Evolutionary conservation across 371 early-diverging fungal genomes (phyloP).

Genomic region (Mortierella sp.): DNA sequence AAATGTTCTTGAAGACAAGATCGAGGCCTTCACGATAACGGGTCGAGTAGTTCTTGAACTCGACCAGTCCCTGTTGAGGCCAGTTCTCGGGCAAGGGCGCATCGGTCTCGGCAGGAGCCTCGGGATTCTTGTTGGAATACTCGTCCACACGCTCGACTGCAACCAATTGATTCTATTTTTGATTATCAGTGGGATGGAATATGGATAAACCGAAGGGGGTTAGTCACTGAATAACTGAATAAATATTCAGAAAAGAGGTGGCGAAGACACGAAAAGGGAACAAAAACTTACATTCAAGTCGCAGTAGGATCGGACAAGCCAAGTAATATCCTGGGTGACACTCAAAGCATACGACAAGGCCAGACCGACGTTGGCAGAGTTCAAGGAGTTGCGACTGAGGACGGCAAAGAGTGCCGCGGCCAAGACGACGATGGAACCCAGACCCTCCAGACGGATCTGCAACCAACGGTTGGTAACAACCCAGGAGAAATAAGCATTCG

Average conservation of each 20-base stretch:
- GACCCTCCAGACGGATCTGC: conserved; percentile 53
- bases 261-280: background rate
- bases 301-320: conserved; percentile 56
- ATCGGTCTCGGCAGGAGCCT: conserved; percentile 59
- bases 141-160: conserved; percentile 76
- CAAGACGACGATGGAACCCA: conserved; percentile 43
- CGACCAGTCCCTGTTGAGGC: conserved; percentile 79
- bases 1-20: conserved; percentile 73
- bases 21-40: conserved; percentile 83
- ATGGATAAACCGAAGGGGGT: too few species aligned
- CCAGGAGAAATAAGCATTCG: conserved; percentile 51
- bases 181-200: too few species aligned
- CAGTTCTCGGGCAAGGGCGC: conserved; percentile 58
- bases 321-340: conserved; percentile 63
- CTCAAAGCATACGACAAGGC: conserved; percentile 69
- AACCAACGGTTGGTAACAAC: conserved; percentile 49
- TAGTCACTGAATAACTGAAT: too few species aligned
- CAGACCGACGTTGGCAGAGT: conserved; percentile 64
- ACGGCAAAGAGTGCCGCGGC: conserved; percentile 60
- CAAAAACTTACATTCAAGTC: conserved; percentile 50
- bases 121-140: conserved; percentile 70
- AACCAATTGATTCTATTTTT: conserved; percentile 56
- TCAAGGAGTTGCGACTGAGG: conserved; percentile 27
- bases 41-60: conserved; percentile 78
- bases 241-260: too few species aligned